Conservation (phyloP, 148 eudicot species). For the Chenopodium quinoa region DNA sequence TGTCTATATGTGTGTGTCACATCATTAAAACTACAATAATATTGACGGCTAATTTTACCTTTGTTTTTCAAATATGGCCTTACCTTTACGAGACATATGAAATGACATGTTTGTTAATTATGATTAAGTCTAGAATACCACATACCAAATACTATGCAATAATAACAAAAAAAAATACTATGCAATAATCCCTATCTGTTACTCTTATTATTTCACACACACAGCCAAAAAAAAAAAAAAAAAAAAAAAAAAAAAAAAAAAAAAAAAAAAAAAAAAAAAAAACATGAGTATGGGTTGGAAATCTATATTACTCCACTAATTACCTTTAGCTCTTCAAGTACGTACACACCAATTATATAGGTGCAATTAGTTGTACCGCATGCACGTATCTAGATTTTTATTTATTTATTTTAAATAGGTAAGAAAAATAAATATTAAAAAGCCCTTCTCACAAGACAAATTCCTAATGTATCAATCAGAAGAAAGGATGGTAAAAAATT, state of each 20-base stretch:
- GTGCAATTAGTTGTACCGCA: no score
- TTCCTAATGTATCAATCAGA: no score
- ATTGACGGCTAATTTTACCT: conserved; percentile 9
- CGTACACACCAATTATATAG: no score
- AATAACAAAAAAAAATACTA: background rate
- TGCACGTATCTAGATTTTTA: no score
- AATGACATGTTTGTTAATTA: conserved; percentile 3
- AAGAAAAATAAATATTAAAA: no score
- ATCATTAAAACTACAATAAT: background rate
- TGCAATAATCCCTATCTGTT: background rate
- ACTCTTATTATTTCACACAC: no score
- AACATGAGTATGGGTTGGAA: background rate
- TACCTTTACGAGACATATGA: conserved; percentile 5
- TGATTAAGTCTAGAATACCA: background rate
- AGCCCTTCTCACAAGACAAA: no score
- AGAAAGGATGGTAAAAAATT: no score
- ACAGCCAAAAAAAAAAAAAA: background rate
- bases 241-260: background rate
- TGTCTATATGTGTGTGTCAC: background rate
- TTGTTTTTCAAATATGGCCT: background rate
- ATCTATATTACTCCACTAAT: no score
- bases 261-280: background rate
- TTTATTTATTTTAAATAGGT: no score
- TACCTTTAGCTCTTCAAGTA: no score
- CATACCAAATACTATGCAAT: background rate